These are phyloP conservation scores for Zymoseptoria ardabiliae DNA, from an alignment of 2,329 filamentous ascomycete species.

Conservation along the genomic window DNA sequence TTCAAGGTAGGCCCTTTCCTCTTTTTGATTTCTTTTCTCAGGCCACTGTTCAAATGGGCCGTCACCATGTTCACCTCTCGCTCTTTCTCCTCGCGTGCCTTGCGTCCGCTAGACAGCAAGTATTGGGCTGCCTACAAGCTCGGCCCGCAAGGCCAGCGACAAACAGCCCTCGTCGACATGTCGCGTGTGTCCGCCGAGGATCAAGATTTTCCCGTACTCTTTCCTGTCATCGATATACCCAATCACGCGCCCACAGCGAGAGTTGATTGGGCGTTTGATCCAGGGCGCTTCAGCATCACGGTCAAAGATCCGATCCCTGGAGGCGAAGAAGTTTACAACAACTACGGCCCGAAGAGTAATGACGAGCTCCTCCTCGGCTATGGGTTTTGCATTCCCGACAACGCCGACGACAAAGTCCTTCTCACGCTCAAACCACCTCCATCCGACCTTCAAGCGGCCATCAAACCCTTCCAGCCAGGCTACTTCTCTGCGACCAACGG, in stretches of 20 bases:
- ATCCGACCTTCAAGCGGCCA: conserved; percentile 27
- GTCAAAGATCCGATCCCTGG: conserved; percentile 28
- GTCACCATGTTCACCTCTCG: conserved; percentile 46
- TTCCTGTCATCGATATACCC: conserved; percentile 43
- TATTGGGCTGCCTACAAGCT: conserved; percentile 32
- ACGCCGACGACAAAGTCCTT: conserved; percentile 41
- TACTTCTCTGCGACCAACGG: conserved; percentile 25
- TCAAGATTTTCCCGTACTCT: conserved; percentile 39
- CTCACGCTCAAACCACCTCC: conserved; percentile 37
- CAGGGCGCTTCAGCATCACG: conserved; percentile 34
- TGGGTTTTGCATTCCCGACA: conserved; percentile 43
- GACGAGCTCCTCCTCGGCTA: conserved; percentile 48
- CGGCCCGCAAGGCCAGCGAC: conserved; percentile 19
- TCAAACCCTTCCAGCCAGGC: conserved; percentile 26
- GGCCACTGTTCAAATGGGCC: conserved; percentile 45
- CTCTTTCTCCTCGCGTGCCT: conserved; percentile 40
- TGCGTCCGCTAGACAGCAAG: conserved; percentile 28
- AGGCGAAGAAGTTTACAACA: conserved; percentile 44
- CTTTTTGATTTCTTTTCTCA: conserved; percentile 24
- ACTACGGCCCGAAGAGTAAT: conserved; percentile 48
- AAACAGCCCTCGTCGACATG: conserved; percentile 30
- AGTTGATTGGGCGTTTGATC: conserved; percentile 42
- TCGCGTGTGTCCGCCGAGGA: conserved; percentile 26
- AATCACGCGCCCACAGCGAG: conserved; percentile 43
- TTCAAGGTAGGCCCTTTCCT: conserved; percentile 20